Percentiles rank a stretch among this genome's conserved stretches.
phyloP scores from a whole-genome alignment of 345 rosid species.

The Kernera saxatilis region DNA sequence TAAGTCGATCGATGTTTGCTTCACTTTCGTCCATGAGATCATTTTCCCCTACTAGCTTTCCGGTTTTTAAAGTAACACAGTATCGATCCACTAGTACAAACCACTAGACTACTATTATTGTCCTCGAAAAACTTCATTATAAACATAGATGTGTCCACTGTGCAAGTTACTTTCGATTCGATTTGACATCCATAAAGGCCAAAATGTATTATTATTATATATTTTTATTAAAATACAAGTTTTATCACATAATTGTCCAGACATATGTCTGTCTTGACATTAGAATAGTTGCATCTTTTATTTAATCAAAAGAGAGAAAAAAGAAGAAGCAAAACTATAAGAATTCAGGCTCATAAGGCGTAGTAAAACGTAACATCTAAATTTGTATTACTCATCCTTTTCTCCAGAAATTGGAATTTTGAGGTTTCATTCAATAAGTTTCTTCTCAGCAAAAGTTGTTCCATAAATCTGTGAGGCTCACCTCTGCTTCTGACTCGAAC shows the following conservation, averaged over 20 bases:
- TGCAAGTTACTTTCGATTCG: neutral
- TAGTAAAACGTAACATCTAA: neutral
- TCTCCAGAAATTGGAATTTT: neutral
- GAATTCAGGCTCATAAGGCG: conserved; percentile 3
- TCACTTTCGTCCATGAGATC: too few species aligned
- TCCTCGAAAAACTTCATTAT: too few species aligned
- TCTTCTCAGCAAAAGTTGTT: conserved; percentile 20
- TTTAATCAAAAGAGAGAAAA: neutral
- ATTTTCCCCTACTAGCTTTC: too few species aligned
- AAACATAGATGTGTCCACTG: neutral
- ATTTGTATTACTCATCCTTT: neutral
- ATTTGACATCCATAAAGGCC: conserved; percentile 3
- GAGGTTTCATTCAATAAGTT: conserved; percentile 8
- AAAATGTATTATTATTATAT: neutral
- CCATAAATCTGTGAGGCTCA: conserved; percentile 61
- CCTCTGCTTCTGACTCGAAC: conserved; percentile 49
- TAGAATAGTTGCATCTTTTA: conserved; percentile 6
- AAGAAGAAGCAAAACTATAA: neutral
- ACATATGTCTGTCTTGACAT: neutral
- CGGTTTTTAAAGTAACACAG: too few species aligned
- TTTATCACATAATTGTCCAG: neutral
- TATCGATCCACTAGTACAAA: too few species aligned
- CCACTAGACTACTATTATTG: too few species aligned
- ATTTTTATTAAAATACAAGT: neutral
- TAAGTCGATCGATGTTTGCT: too few species aligned